Base-by-base conservation (phyloP, 2,329 filamentous ascomycete species). In the Apiospora arundinis region DNA sequence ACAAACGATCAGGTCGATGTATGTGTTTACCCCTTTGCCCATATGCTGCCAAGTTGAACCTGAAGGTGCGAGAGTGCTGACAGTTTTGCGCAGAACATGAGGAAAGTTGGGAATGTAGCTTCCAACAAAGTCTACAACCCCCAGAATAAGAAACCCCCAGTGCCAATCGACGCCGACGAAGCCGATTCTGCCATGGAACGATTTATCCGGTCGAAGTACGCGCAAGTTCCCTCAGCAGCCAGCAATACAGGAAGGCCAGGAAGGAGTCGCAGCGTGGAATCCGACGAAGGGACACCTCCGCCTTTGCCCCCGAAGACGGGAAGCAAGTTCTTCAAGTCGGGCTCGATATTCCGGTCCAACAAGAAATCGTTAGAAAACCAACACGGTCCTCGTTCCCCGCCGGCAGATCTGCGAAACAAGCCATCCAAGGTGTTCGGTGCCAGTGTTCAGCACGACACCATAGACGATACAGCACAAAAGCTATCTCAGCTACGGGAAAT, bases 1-100 rank as follows among this genome's bases (percentile, higher is more conserved):
- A 91, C 93, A 67, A 92, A 92, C 78, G 96, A 98, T 73, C 96
- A 99, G 84, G 95, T 99, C 74, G 96, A 99, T 84, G 95, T 97
- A 86, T 83, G 89, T 83, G 69, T 42, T 52, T 67, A 11, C 37
- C 28, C 56, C 11, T n/a, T 18, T 16, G 68, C 42, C 21, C 11
- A 7, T 7, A 49, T 21, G 44, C 6, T 42, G 68, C 60, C 23
- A 4, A 42, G 42, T 21, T 45, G 25, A 23, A 56, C 56, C 56
- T n/a, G 7, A 48, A 25, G 37, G 11, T 67, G 60, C n/a, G 70
- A 63, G 21, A 18, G 21, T 40, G 18, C 56, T 63, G 32, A 63
- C 56, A n/a, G 56, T 21, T n/a, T 63, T 40, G 72, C 45, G 42
- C 77, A 98, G 94, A 95, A 92, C 79, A 99, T 99, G 96, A 96